These are phyloP conservation scores for Neofusicoccum ribis DNA, from an alignment of 2,329 filamentous ascomycete genomes.

Conservation along the genomic window DNA sequence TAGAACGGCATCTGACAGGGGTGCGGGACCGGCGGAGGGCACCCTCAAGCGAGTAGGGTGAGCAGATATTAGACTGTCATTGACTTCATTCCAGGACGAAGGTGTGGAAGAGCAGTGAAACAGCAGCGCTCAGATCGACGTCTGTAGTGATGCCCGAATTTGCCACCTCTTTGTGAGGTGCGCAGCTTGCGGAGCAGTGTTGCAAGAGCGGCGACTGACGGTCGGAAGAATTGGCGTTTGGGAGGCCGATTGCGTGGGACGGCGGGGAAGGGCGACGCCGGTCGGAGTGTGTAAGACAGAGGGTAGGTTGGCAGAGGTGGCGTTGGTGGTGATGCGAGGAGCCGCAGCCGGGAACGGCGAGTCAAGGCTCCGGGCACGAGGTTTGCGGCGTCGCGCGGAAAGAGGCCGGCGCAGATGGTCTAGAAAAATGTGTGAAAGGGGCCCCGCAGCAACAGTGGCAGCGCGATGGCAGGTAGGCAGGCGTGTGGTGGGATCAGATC, in stretches of 20 bases:
- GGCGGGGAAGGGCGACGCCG: neutral
- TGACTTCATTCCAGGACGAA: slow-evolving; percentile 3
- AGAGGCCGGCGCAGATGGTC: neutral
- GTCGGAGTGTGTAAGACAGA: neutral
- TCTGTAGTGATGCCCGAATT: neutral
- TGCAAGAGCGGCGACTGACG: neutral
- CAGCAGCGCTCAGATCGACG: neutral
- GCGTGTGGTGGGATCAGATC: neutral
- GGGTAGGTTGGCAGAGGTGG: neutral
- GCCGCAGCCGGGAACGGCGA: slow-evolving; percentile 16
- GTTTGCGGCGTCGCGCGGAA: slow-evolving; percentile 1
- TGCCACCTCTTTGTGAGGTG: slow-evolving; percentile 3
- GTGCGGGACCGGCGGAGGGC: slow-evolving; percentile 2
- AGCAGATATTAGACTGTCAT: neutral
- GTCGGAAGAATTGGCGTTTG: neutral
- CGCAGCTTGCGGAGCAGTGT: neutral
- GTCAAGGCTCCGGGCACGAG: neutral
- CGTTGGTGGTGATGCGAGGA: slow-evolving; percentile 10
- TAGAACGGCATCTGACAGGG: slow-evolving; percentile 18
- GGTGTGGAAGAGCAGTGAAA: neutral
- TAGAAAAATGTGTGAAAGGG: neutral
- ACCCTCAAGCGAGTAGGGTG: neutral
- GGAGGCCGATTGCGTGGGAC: neutral
- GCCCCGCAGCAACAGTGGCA: neutral
- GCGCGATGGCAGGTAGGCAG: neutral